Evolutionary conservation across 192 early-diverging fungal species (phyloP).

Genomic region (Rhizophagus clarus): DNA sequence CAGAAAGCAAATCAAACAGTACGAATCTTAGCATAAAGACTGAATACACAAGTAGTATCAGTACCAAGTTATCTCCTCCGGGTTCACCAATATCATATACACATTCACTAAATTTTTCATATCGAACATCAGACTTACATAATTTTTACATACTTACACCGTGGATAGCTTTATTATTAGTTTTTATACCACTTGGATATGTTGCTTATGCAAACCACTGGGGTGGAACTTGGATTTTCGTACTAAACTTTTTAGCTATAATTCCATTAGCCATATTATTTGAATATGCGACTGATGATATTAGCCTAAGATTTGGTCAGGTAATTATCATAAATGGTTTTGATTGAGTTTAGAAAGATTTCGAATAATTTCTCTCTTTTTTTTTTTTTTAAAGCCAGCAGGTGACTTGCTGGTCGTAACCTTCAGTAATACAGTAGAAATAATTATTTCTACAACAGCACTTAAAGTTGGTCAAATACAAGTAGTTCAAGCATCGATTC

Average conservation of each 20-base stretch:
- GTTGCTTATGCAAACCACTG: slow-evolving; percentile 61
- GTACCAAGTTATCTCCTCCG: too few relatives aligned
- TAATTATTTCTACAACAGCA: slow-evolving; percentile 84
- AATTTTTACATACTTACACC: too few relatives aligned
- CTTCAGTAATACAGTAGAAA: slow-evolving; percentile 86
- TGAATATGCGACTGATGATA: slow-evolving; percentile 41
- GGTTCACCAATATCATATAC: too few relatives aligned
- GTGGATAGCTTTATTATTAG: too few relatives aligned
- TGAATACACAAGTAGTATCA: too few relatives aligned
- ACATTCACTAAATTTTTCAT: too few relatives aligned
- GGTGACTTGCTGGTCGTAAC: slow-evolving; percentile 70
- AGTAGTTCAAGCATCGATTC: slow-evolving; percentile 85
- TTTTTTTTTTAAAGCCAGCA: neutral
- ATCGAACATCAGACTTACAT: too few relatives aligned
- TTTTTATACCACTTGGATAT: slow-evolving; percentile 70
- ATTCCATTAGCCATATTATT: slow-evolving; percentile 83
- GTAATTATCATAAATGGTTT: neutral
- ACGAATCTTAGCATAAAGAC: too few relatives aligned
- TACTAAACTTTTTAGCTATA: slow-evolving; percentile 89
- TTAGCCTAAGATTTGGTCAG: slow-evolving; percentile 54
- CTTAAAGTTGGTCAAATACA: slow-evolving; percentile 72
- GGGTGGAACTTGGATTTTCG: slow-evolving; percentile 68
- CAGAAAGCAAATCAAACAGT: too few relatives aligned
- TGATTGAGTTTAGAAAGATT: too few relatives aligned
- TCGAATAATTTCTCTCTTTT: neutral